Percentiles rank a stretch among this genome's conserved stretches.
phyloP scores from a whole-genome alignment of 2,329 filamentous ascomycete species.

The Camptophora hylomeconis region DNA sequence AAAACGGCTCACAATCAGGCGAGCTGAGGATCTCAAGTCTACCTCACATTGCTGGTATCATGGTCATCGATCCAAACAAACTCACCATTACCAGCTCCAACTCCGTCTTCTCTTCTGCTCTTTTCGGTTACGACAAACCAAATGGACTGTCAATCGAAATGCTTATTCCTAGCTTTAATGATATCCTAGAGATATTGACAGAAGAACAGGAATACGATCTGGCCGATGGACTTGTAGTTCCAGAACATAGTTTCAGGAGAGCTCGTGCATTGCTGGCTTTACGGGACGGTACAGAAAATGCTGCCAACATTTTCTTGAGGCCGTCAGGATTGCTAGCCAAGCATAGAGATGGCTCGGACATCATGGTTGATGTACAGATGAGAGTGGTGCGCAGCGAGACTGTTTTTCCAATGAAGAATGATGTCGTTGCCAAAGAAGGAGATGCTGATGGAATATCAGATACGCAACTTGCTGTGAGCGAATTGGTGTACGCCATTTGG shows the following conservation, averaged over 20 bases:
- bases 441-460: constrained; percentile 37
- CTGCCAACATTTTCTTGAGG: constrained; percentile 63
- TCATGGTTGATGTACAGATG: constrained; percentile 94
- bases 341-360: constrained; percentile 80
- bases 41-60: constrained; percentile 91
- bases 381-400: constrained; percentile 85
- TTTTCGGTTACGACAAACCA: constrained; percentile 79
- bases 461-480: constrained; percentile 41
- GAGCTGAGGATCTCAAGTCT: constrained; percentile 83
- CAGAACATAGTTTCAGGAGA: constrained; percentile 87
- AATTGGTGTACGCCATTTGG: constrained; percentile 91
- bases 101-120: constrained; percentile 78
- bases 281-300: constrained; percentile 69
- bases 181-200: constrained; percentile 64
- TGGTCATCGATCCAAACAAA: constrained; percentile 70
- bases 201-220: constrained; percentile 77
- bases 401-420: constrained; percentile 44
- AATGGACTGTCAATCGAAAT: constrained; percentile 68
- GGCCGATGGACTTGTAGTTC: constrained; percentile 88
- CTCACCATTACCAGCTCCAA: constrained; percentile 85
- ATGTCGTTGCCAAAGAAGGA: constrained; percentile 51
- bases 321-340: constrained; percentile 74
- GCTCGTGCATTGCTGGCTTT: constrained; percentile 74
- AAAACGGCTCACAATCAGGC: constrained; percentile 54
- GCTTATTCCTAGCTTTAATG: constrained; percentile 77